Evolutionary conservation across 2,329 filamentous ascomycete species (phyloP).

Genomic region (Nakataea oryzae): DNA sequence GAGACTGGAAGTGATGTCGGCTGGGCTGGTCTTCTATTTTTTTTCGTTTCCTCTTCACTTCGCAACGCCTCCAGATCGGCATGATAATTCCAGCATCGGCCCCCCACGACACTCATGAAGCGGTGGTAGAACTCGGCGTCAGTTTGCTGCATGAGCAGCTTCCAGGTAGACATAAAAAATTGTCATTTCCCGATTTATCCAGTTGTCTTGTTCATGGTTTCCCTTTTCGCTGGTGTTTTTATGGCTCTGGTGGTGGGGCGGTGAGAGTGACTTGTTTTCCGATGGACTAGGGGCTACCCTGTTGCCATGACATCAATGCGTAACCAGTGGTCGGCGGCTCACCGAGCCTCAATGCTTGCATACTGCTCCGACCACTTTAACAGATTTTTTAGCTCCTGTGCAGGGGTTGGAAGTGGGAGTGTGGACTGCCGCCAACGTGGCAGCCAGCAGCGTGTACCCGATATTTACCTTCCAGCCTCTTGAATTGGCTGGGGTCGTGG

Average conservation of each 20-base stretch:
- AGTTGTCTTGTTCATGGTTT: not conserved
- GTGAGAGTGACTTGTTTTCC: not conserved
- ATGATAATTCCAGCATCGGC: slow-evolving; percentile 3
- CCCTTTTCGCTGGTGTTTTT: not conserved
- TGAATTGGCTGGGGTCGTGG: not conserved
- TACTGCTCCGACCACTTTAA: not conserved
- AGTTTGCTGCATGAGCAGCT: slow-evolving; percentile 4
- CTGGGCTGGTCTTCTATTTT: not conserved
- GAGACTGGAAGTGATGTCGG: not conserved
- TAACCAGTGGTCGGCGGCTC: not conserved
- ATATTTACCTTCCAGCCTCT: not conserved
- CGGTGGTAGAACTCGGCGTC: slow-evolving; percentile 6
- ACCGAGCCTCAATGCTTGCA: not conserved
- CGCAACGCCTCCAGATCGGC: not conserved
- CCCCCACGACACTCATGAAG: slow-evolving; percentile 5
- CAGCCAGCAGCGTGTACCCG: not conserved
- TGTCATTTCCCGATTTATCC: not conserved
- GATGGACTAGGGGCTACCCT: not conserved
- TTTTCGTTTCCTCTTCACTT: not conserved
- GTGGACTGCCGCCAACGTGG: not conserved
- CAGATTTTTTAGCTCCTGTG: not conserved
- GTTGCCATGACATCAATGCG: not conserved
- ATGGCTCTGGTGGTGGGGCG: not conserved
- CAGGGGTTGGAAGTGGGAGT: not conserved
- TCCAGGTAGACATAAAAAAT: slow-evolving; percentile 7